phyloP scores from a whole-genome alignment of 2,329 filamentous ascomycete species.

The Xylaria sp. region DNA sequence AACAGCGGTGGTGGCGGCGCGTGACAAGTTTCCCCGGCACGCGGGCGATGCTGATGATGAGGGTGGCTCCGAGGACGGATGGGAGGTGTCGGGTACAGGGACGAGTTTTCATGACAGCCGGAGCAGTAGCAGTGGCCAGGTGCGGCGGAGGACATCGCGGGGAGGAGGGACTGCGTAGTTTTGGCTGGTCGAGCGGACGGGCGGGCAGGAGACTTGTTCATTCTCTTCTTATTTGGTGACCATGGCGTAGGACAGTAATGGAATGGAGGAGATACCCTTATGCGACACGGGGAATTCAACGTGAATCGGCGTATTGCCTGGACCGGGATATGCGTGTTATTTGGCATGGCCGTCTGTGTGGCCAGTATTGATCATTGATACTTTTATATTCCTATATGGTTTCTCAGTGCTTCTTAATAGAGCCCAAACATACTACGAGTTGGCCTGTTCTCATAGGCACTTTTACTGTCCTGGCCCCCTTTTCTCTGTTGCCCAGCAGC shows the following conservation, averaged over 20 bases:
- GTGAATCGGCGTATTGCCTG: not conserved
- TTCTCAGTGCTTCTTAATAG: too few species aligned
- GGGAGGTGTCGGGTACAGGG: slow-evolving; percentile 38
- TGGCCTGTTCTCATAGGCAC: too few species aligned
- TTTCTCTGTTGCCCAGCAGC: too few species aligned
- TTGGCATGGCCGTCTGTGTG: not conserved
- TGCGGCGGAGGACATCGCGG: slow-evolving; percentile 42
- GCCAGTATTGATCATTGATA: not conserved
- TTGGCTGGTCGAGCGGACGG: not conserved
- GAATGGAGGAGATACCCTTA: slow-evolving; percentile 1
- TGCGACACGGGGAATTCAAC: not conserved
- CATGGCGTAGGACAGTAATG: not conserved
- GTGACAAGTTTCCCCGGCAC: slow-evolving; percentile 31
- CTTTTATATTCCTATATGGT: too few species aligned
- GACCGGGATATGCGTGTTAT: not conserved
- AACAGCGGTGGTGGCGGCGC: slow-evolving; percentile 13
- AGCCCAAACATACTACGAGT: too few species aligned
- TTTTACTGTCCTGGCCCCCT: too few species aligned
- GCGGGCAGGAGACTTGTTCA: not conserved
- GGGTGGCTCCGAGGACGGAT: slow-evolving; percentile 43
- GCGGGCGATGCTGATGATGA: slow-evolving; percentile 46
- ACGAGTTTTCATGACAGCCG: slow-evolving; percentile 37
- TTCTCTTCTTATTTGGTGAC: not conserved
- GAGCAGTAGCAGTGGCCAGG: slow-evolving; percentile 31
- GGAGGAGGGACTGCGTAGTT: slow-evolving; percentile 38